Evolutionary conservation across 2,329 filamentous ascomycete species (phyloP).

Genomic region (Coniochaeta sp.): DNA sequence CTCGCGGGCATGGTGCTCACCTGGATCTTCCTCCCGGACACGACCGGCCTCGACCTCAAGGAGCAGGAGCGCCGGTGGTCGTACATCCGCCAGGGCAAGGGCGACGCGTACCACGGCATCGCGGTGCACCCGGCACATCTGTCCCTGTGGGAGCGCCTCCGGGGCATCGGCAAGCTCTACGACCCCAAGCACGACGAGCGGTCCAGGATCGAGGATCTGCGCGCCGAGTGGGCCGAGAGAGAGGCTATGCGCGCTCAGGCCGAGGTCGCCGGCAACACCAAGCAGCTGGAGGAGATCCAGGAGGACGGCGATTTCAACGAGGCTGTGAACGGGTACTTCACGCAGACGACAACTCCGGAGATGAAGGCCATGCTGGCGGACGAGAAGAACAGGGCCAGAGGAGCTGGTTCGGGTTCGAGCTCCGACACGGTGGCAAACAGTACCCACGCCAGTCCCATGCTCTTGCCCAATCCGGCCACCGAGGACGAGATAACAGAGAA

Average conservation of each 20-base stretch:
- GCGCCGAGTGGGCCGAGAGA: constrained; percentile 51
- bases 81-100: constrained; percentile 73
- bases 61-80: constrained; percentile 93
- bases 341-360: constrained; percentile 19
- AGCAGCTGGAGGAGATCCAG: constrained; percentile 17
- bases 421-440: constrained; percentile 2
- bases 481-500: background rate
- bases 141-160: constrained; percentile 77
- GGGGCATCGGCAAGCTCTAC: constrained; percentile 74
- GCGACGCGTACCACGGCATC: constrained; percentile 83
- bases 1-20: constrained; percentile 80
- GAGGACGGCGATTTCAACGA: constrained; percentile 44
- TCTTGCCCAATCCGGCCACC: background rate
- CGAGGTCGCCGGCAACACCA: constrained; percentile 23
- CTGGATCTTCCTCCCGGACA: constrained; percentile 85
- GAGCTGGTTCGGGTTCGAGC: constrained; percentile 1
- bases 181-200: constrained; percentile 76
- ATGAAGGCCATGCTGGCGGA: constrained; percentile 4
- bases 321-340: constrained; percentile 49
- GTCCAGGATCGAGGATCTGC: constrained; percentile 79
- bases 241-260: constrained; percentile 32
- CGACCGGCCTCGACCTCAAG: constrained; percentile 91
- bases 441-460: background rate
- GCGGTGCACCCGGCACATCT: constrained; percentile 87
- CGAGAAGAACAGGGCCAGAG: constrained; percentile 7